Conservation (phyloP, 2,329 filamentous ascomycete species). For the Penicillium expansum region DNA sequence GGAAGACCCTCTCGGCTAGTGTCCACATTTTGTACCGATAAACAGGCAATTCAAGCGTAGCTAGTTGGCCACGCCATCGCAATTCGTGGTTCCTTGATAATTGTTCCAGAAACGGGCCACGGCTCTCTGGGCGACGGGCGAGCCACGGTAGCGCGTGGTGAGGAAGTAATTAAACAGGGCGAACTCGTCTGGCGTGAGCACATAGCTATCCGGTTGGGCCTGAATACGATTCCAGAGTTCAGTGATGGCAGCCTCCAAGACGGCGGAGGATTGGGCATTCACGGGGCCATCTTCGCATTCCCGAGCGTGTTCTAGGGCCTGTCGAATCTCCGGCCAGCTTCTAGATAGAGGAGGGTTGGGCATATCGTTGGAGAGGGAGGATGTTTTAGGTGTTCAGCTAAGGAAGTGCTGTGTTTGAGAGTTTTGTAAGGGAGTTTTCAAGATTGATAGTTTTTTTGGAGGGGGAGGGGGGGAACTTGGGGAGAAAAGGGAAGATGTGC, state of each 20-base stretch:
- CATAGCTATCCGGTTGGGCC: slow-evolving; percentile 62
- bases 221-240: slow-evolving; percentile 68
- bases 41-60: background rate
- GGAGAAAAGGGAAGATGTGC: background rate
- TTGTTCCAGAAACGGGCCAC: slow-evolving; percentile 58
- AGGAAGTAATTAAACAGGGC: slow-evolving; percentile 84
- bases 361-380: slow-evolving; percentile 24
- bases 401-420: background rate
- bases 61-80: slow-evolving; percentile 27
- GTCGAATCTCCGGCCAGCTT: slow-evolving; percentile 52
- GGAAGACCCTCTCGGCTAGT: background rate
- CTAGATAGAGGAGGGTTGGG: slow-evolving; percentile 26
- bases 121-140: slow-evolving; percentile 50
- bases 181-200: slow-evolving; percentile 75
- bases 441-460: background rate
- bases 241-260: slow-evolving; percentile 63
- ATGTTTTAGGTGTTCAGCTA: background rate
- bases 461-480: background rate
- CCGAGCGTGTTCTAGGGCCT: slow-evolving; percentile 72
- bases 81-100: slow-evolving; percentile 27
- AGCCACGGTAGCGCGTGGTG: slow-evolving; percentile 57
- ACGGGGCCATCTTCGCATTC: slow-evolving; percentile 66
- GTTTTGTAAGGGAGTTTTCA: background rate
- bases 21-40: slow-evolving; percentile 1
- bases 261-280: slow-evolving; percentile 60